Base-by-base conservation (phyloP, 352 stramenopile genomes). In the Hyaloperonospora brassicae region DNA sequence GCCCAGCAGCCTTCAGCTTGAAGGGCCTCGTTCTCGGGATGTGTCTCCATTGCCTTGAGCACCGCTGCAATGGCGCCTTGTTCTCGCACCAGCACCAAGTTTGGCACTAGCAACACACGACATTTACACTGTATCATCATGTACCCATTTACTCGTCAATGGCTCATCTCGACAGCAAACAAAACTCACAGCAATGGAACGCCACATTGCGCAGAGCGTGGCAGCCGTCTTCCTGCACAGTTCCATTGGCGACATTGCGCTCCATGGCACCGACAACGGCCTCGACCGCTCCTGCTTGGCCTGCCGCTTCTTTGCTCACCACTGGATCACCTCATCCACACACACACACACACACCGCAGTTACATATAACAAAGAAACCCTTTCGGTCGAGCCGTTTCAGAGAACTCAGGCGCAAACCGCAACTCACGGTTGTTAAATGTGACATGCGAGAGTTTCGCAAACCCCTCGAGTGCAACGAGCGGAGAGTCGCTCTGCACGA, bases 1-100 rank as follows among this genome's bases (percentile, higher is more conserved):
- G 80, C 76, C 78, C 80, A 91, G 31, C 66, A 86, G 12, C 74
- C 80, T 60, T 91, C 76, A 0, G 74, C 74, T 52, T 89, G 76
- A 41, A 91, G 57, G 11, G 80, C 68, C 31, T 84, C 80, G 55
- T 85, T 86, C 44, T 76, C 63, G 0, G 65, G 66, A 45, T 91
- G 78, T 46, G 61, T 66, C 54, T 82, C 72, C 72, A 91, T 81
- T 6, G 78, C 76, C 30, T 70, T 70, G 2, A 84, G 48, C 11
- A 91, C 78, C 10, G 76, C 76, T 12, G 56, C 57, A n/a, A 91
- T 82, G 2, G 68, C 80, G 21, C 71, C 70, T 69, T 91, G 64
- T 27, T 85, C 70, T 10, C 78, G 66, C 40, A 72, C 76, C 11
- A 89, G 59, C 52, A 64, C 55, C 50, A 87, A 40, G 52, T 91